Base-by-base conservation (phyloP, 2,329 filamentous ascomycete species). In the Capronia epimyces region DNA sequence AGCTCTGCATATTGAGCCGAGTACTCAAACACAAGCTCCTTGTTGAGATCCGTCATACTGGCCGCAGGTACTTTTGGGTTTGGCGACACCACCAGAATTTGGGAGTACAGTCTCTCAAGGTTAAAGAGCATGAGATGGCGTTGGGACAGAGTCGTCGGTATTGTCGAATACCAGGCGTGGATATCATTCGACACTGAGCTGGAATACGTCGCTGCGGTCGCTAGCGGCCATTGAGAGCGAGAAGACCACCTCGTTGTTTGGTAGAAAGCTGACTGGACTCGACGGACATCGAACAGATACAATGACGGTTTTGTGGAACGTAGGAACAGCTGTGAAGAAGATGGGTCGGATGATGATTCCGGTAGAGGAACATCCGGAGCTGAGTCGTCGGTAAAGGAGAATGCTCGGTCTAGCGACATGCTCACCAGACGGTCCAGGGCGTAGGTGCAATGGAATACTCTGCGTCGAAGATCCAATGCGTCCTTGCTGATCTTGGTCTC, bases 331-430 rank as follows among this genome's bases (percentile, higher is more conserved):
- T 64, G 58, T 39, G 45, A 59, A 24, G 55, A 22, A 36, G 64
- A 50, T 45, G 42, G 54, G 24, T 62, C 62, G 18, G 59, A 48
- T 27, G 70, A 66, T n/a, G 70, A 65, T 6, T 70, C 66, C 1
- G 89, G 89, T 55, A 89, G 80, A n/a, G 79, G 80, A 24, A 97
- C 90, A 58, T 87, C 84, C 3, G 58, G 49, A 21, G 87, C 80
- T 4, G 90, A 86, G 49, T 91, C 88, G 64, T 97, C 91, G 0
- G 89, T 91, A 64, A 97, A 96, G 0, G 91, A 95, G 66, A 96
- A 96, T 0, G 89, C 84, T 27, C 89, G 79, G 9, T 87, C 87
- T 59, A 94, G 83, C 3, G 91, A 87, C 74, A 95, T 86, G 60
- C 89, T 95, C 40, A 94, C 90, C 9, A 87, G 83, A 63, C 89